phyloP scores from a whole-genome alignment of 2,329 filamentous ascomycete species.

The Colletotrichum destructivum region DNA sequence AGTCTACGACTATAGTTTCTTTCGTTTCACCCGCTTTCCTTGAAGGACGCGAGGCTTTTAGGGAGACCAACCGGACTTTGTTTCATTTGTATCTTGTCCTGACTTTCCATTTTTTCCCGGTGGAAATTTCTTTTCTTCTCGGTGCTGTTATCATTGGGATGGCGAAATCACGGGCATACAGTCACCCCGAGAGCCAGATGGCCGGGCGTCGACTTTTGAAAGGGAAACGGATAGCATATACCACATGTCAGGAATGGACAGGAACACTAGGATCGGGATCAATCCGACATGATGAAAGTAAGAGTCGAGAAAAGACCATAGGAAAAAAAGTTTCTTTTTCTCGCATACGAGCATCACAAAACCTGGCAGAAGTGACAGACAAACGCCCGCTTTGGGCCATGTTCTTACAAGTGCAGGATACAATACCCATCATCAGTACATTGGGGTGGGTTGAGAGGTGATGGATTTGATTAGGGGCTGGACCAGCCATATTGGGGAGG shows the following conservation, averaged over 20 bases:
- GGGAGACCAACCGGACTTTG: constrained; percentile 18
- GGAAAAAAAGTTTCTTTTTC: constrained; percentile 40
- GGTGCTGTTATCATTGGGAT: constrained; percentile 23
- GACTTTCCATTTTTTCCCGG: constrained; percentile 27
- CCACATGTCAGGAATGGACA: constrained; percentile 39
- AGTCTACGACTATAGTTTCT: constrained; percentile 42
- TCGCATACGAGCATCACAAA: constrained; percentile 17
- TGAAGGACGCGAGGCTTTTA: constrained; percentile 40
- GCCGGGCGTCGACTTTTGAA: constrained; percentile 39
- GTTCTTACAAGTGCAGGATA: not conserved
- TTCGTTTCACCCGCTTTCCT: constrained; percentile 38
- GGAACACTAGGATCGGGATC: constrained; percentile 41
- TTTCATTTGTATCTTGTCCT: constrained; percentile 9
- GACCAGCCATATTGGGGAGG: not conserved
- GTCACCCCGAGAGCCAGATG: constrained; percentile 38
- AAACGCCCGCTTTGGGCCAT: not conserved
- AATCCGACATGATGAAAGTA: constrained; percentile 41
- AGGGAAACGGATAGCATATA: constrained; percentile 40
- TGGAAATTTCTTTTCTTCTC: not conserved
- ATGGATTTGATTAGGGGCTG: not conserved
- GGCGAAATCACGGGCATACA: constrained; percentile 40
- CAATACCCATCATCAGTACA: not conserved
- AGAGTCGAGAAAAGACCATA: constrained; percentile 43
- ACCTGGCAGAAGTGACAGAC: not conserved
- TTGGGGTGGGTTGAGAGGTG: not conserved